Percentiles rank a stretch among this genome's conserved stretches.
Evolutionary conservation across 2,329 filamentous ascomycete genomes (phyloP).

Genomic region (Hymenoscyphus albidus): DNA sequence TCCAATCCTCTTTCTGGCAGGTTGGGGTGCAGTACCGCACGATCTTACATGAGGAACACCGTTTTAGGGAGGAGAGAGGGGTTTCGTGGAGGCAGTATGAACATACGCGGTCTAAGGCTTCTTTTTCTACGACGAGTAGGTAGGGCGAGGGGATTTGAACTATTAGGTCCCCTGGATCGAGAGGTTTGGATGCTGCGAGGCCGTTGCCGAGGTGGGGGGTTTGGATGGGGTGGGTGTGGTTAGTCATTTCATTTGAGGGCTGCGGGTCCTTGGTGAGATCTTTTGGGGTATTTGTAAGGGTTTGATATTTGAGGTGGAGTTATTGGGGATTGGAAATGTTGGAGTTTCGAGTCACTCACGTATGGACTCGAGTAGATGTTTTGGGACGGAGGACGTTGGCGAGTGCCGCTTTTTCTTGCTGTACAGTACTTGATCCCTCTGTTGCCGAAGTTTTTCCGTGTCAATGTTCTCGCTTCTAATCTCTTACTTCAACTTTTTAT

Average conservation of each 20-base stretch:
- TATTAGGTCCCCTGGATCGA: slow-evolving; percentile 23
- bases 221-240: slow-evolving; percentile 16
- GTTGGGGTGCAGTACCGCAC: slow-evolving; percentile 50
- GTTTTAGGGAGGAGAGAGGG: slow-evolving; percentile 17
- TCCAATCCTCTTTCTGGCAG: slow-evolving; percentile 56
- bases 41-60: slow-evolving; percentile 51
- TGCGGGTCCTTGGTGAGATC: neutral
- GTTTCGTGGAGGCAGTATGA: slow-evolving; percentile 26
- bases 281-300: neutral
- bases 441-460: neutral
- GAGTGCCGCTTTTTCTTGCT: too few species aligned
- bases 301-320: neutral
- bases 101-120: slow-evolving; percentile 28
- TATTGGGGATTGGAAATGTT: too few species aligned
- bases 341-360: too few species aligned
- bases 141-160: slow-evolving; percentile 25
- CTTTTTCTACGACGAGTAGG: slow-evolving; percentile 30
- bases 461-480: neutral
- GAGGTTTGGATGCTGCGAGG: slow-evolving; percentile 20
- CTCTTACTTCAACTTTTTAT: neutral
- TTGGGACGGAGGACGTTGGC: too few species aligned
- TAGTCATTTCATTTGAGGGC: slow-evolving; percentile 6
- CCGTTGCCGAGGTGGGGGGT: slow-evolving; percentile 22
- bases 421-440: too few species aligned
- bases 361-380: too few species aligned